Evolutionary conservation across 2,329 filamentous ascomycete species (phyloP), one percentile per base, ranked within the genome.

Genomic region (Sclerotinia trifoliorum): DNA sequence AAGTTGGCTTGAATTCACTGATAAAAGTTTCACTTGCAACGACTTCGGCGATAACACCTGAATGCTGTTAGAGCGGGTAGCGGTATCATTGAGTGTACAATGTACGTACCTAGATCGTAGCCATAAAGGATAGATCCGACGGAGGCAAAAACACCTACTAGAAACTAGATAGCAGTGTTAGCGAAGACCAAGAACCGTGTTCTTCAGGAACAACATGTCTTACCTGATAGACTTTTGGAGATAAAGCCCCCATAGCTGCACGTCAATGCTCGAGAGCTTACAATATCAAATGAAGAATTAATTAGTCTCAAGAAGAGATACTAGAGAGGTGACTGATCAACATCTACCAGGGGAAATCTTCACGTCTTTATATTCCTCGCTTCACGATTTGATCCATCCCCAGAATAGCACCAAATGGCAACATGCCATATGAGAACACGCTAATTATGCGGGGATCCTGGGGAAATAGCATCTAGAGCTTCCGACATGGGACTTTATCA

Each of bases 121-220:
- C 84, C 84, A 73, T 79, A 87, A 44, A 84, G 80, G 60, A 85
- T 79, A 5, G 83, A 85, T 55, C 84, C 84, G 54, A 86, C 78
- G 29, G 84, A 86, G 71, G 84, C 84, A 74, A 86, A 86, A 11
- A 79, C 74, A 66, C 78, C 78, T 54, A 79, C 77, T 1, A 79
- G 74, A 66, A 79, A 79, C 75, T 79, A 64, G 21, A 24, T 2
- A n/a, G n/a, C 11, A 44, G 24, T 15, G 15, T 61, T 65, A 61
- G 42, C 46, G 11, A 32, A 21, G 3, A 39, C 39, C 19, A 52
- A 19, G 42, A 63, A 29, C 48, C 39, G n/a, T 46, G 32, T 11
- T 35, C 10, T 62, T 35, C 44, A 49, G 32, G 21, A n/a, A 51
- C 39, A 32, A 39, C 21, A 29, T 32, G 42, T 60, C 70, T 46